A percentile compares a stretch with the other conserved stretches of the same genome.
Evolutionary conservation across 179 eudicot genomes (phyloP).

Genomic region (Silene vulgaris): DNA sequence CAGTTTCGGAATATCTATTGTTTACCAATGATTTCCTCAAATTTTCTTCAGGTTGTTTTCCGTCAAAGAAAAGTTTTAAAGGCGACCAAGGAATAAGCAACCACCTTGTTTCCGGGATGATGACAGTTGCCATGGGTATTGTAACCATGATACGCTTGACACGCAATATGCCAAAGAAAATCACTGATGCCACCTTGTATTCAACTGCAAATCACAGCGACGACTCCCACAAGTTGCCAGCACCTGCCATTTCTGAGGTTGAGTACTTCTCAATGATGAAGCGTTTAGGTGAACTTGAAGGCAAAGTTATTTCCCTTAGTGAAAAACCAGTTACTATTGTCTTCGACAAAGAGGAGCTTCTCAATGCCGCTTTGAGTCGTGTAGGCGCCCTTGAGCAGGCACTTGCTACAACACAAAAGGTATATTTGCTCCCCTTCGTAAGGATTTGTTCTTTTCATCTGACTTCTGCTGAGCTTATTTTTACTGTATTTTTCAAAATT

Average conservation of each 20-base stretch:
- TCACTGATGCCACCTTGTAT: constrained; percentile 59
- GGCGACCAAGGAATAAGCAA: constrained; percentile 42
- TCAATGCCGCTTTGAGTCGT: constrained; percentile 60
- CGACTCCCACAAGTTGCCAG: constrained; percentile 35
- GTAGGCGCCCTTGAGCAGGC: constrained; percentile 66
- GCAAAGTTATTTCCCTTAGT: constrained; percentile 46
- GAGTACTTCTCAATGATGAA: constrained; percentile 64
- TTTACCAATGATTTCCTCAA: not conserved
- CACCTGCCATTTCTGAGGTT: constrained; percentile 38
- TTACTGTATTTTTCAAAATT: too few species aligned
- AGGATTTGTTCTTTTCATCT: not conserved
- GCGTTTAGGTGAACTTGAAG: constrained; percentile 79
- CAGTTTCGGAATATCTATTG: not conserved
- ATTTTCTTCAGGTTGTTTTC: constrained; percentile 29
- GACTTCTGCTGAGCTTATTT: too few species aligned
- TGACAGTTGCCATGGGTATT: constrained; percentile 81
- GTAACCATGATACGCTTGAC: constrained; percentile 76
- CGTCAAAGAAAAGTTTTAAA: constrained; percentile 36
- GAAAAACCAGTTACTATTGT: constrained; percentile 57
- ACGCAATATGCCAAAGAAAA: constrained; percentile 70
- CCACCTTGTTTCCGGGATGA: constrained; percentile 58
- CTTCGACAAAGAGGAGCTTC: constrained; percentile 75
- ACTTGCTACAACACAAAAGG: constrained; percentile 74
- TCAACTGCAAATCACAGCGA: constrained; percentile 40
- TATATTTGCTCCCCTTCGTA: constrained; percentile 11